Percentiles rank a stretch among this genome's conserved stretches.
These are phyloP conservation scores for Tetrahymena thermophila DNA, from an alignment of 73 alveolate genomes.

Conservation along the genomic window DNA sequence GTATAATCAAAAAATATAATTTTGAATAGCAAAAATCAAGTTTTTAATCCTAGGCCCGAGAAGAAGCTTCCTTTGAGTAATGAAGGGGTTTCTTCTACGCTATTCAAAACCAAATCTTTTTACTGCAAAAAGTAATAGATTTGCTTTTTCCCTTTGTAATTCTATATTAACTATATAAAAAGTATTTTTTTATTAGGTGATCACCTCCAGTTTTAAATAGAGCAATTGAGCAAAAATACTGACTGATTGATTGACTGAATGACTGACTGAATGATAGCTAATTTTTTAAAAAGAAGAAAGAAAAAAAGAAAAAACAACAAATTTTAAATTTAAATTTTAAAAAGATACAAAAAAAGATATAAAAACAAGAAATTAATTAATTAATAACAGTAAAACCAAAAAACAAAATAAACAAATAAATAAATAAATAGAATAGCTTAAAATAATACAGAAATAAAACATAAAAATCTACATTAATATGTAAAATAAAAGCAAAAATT, in stretches of 20 bases:
- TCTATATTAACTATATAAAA: neutral
- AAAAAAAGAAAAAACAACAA: neutral
- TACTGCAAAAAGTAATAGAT: neutral
- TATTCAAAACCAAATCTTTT: neutral
- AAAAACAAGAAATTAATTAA: neutral
- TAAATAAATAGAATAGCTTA: too few species aligned
- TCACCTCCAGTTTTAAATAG: neutral
- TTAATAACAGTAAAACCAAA: neutral
- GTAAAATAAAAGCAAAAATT: too few species aligned
- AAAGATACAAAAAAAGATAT: neutral
- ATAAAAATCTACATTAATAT: too few species aligned
- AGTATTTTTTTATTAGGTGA: neutral
- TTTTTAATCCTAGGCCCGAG: neutral
- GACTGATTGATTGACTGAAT: neutral
- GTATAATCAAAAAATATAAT: neutral
- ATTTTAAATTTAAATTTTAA: neutral
- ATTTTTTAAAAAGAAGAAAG: neutral
- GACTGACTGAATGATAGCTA: neutral
- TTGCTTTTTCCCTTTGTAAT: neutral
- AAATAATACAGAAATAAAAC: too few species aligned
- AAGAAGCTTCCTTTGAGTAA: neutral
- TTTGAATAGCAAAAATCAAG: neutral
- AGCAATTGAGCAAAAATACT: neutral
- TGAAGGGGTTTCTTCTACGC: neutral
- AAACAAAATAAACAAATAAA: too few species aligned